A percentile compares a stretch with the other conserved stretches of the same genome.
phyloP scores from a whole-genome alignment of 2,329 filamentous ascomycete genomes.

The Colletotrichum karsti region DNA sequence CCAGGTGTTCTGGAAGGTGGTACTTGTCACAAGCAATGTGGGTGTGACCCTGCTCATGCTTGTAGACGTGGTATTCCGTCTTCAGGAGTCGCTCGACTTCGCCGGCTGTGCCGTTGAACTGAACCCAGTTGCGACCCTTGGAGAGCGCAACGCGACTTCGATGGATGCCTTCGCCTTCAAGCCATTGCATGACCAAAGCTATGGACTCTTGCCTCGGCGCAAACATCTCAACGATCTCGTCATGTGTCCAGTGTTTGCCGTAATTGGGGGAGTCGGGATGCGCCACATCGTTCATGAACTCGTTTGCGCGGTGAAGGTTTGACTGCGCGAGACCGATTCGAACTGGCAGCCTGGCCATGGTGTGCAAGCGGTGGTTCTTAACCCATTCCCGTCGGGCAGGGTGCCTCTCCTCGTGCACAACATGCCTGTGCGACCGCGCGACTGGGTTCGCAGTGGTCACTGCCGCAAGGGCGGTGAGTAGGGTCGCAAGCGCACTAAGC shows the following conservation, averaged over 20 bases:
- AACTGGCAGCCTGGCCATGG: slow-evolving; percentile 25
- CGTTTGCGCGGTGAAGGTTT: slow-evolving; percentile 29
- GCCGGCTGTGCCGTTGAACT: slow-evolving; percentile 61
- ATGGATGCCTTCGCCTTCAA: slow-evolving; percentile 59
- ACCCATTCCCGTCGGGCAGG: slow-evolving; percentile 28
- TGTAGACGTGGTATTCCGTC: slow-evolving; percentile 61
- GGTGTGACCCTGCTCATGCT: slow-evolving; percentile 44
- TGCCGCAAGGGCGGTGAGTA: slow-evolving; percentile 20
- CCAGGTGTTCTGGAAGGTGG: slow-evolving; percentile 45
- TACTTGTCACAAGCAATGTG: slow-evolving; percentile 53
- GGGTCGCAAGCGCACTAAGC: slow-evolving; percentile 18
- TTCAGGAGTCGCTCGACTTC: slow-evolving; percentile 62
- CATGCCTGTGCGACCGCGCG: slow-evolving; percentile 26
- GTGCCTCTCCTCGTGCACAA: slow-evolving; percentile 31
- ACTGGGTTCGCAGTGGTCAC: slow-evolving; percentile 18
- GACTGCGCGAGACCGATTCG: slow-evolving; percentile 31
- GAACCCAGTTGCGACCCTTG: slow-evolving; percentile 60
- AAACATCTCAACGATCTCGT: slow-evolving; percentile 53
- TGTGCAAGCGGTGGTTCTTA: slow-evolving; percentile 22
- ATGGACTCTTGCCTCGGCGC: slow-evolving; percentile 53
- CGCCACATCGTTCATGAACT: slow-evolving; percentile 31
- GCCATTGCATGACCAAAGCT: slow-evolving; percentile 60
- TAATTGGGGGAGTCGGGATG: slow-evolving; percentile 53
- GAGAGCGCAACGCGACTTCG: slow-evolving; percentile 56
- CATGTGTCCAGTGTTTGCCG: slow-evolving; percentile 55